Evolutionary conservation across 768 basidiomycete genomes (phyloP).

Genomic region (Gloeophyllum trabeum): DNA sequence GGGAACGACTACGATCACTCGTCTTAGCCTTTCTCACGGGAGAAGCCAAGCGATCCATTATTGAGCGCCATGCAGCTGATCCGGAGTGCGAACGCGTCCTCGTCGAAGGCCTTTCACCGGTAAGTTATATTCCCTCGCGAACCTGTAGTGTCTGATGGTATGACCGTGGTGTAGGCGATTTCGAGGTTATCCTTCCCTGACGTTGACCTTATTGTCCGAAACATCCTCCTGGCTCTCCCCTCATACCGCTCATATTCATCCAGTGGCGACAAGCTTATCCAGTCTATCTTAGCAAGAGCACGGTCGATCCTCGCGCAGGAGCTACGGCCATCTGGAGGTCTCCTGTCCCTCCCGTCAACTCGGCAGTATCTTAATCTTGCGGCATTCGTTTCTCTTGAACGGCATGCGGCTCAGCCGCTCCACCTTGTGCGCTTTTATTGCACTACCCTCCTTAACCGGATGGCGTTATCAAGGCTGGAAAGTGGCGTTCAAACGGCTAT

Average conservation of each 20-base stretch:
- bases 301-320: slow-evolving; percentile 20
- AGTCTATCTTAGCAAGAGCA: slow-evolving; percentile 26
- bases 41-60: slow-evolving; percentile 26
- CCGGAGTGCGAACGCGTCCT: too few relatives aligned
- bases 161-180: slow-evolving; percentile 30
- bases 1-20: slow-evolving; percentile 44
- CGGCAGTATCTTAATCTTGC: background rate
- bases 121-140: too few relatives aligned
- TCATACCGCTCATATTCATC: slow-evolving; percentile 26
- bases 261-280: slow-evolving; percentile 25
- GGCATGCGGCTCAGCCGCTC: background rate
- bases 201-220: slow-evolving; percentile 35
- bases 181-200: slow-evolving; percentile 29
- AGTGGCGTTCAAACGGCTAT: slow-evolving; percentile 32
- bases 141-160: background rate
- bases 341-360: background rate
- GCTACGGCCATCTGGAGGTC: slow-evolving; percentile 2
- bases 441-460: slow-evolving; percentile 28
- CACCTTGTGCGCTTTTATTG: slow-evolving; percentile 45
- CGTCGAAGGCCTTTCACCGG: too few relatives aligned
- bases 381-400: background rate
- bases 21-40: slow-evolving; percentile 49
- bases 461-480: slow-evolving; percentile 32
- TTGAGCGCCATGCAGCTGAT: background rate
- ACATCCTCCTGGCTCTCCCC: slow-evolving; percentile 39